Base-by-base conservation (phyloP, 129 eudicot genomes). In the Chrysanthemum makinoi region DNA sequence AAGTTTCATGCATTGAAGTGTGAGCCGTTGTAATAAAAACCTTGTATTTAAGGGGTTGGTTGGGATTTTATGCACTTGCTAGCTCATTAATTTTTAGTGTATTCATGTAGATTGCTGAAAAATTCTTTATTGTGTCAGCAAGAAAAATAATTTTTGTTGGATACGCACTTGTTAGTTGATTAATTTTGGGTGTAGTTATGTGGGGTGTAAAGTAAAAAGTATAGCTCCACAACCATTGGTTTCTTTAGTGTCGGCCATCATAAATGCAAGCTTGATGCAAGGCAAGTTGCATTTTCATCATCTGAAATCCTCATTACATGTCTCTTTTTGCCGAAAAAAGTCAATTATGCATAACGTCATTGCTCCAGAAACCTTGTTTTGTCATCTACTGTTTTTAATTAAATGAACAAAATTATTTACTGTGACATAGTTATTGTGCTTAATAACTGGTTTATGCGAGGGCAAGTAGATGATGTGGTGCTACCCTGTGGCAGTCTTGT, bases 381-480 rank as follows among this genome's bases (percentile, higher is more conserved):
- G 0, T 39, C 46, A 39, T 6, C 46, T 39, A 39, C 10, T 39
- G 10, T 39, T 39, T 6, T 39, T 39, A 39, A 39, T 39, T 39
- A 39, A 6, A 39, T 39, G 10, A 6, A 39, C 10, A 39, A 39
- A 39, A 39, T 39, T 1, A 2, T 39, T 2, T 39, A 39, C 10
- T 39, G 46, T 7, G 46, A 39, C 46, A 39, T 39, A 39, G 46
- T 39, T 12, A 72, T 4, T 12, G 19, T 72, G 68, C 10, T 72
- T 15, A 22, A 72, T 20, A 59, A 5, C 19, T 72, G 30, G 33
- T 46, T 24, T 58, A 8, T 58, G 9, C 53, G 73, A 69, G 73
- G 51, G 39, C 12, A 53, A 54, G 20, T 69, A 5, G 64, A 69
- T 69, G 73, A 30, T 69, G 17, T 57, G 35, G 56, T 18, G 66